Evolutionary conservation across 2,329 filamentous ascomycete species (phyloP).

Genomic region (Pseudocercospora macadamiae): DNA sequence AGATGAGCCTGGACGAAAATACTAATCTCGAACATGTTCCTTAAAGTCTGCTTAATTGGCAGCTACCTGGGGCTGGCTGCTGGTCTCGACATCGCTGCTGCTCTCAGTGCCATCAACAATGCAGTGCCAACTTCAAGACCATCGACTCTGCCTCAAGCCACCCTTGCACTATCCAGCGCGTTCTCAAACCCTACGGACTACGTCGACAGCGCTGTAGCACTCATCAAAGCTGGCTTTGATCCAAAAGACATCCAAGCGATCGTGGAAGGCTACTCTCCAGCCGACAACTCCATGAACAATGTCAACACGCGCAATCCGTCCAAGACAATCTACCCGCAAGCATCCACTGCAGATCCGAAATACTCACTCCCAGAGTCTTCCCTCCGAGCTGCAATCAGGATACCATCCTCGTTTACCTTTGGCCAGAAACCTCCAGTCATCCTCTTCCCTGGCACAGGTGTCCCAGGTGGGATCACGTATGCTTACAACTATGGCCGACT

Average conservation of each 20-base stretch:
- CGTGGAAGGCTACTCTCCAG: conserved; percentile 17
- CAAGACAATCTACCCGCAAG: conserved; percentile 43
- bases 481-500: conserved; percentile 55
- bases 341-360: conserved; percentile 47
- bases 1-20: too few species aligned
- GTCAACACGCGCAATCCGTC: conserved; percentile 31
- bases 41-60: neutral
- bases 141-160: conserved; percentile 12
- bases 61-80: neutral
- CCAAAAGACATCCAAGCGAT: conserved; percentile 20
- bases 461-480: conserved; percentile 52
- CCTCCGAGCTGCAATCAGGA: conserved; percentile 57
- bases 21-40: neutral
- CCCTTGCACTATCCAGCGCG: neutral
- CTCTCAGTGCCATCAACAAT: neutral
- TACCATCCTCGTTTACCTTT: conserved; percentile 53
- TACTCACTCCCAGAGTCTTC: conserved; percentile 52
- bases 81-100: neutral
- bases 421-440: conserved; percentile 54
- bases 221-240: conserved; percentile 13
- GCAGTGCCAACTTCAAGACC: neutral
- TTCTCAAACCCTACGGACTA: conserved; percentile 5
- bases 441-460: conserved; percentile 58
- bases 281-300: conserved; percentile 33
- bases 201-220: conserved; percentile 1